phyloP scores from a whole-genome alignment of 1,284 basidiomycete genomes.

The Cutaneotrichosporon cavernicola region DNA sequence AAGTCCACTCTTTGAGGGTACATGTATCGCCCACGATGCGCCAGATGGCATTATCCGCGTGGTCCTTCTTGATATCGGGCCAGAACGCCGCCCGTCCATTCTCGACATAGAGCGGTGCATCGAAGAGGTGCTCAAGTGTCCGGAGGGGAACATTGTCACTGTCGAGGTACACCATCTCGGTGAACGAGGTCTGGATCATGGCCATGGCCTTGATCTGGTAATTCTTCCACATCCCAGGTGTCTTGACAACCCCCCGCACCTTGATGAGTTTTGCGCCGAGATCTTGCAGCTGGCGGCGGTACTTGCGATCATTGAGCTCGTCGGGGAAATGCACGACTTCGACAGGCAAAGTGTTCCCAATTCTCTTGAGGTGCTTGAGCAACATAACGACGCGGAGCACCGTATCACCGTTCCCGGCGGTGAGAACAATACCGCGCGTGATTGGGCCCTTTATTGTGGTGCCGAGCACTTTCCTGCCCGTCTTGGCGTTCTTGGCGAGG shows the following conservation, averaged over 20 bases:
- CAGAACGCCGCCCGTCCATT: constrained; percentile 55
- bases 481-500: constrained; percentile 36
- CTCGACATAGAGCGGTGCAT: constrained; percentile 44
- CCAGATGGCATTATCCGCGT: constrained; percentile 57
- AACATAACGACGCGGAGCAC: constrained; percentile 48
- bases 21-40: constrained; percentile 55
- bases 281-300: constrained; percentile 41
- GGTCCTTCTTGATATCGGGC: constrained; percentile 57
- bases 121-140: constrained; percentile 53
- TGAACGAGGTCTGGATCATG: constrained; percentile 53
- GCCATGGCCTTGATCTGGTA: constrained; percentile 55
- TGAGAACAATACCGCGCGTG: constrained; percentile 10
- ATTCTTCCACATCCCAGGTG: constrained; percentile 30
- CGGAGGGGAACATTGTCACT: constrained; percentile 55
- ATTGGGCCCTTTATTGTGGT: neutral
- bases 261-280: constrained; percentile 46
- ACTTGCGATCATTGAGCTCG: constrained; percentile 43
- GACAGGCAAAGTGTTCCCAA: constrained; percentile 50
- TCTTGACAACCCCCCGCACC: constrained; percentile 20
- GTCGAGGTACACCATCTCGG: constrained; percentile 55
- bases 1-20: constrained; percentile 45
- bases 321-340: constrained; percentile 55
- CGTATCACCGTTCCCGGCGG: constrained; percentile 46
- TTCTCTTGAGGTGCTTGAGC: constrained; percentile 47
- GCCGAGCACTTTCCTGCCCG: constrained; percentile 38